Conservation (phyloP, 1,284 basidiomycete genomes). For the Rhodofomes roseus region DNA sequence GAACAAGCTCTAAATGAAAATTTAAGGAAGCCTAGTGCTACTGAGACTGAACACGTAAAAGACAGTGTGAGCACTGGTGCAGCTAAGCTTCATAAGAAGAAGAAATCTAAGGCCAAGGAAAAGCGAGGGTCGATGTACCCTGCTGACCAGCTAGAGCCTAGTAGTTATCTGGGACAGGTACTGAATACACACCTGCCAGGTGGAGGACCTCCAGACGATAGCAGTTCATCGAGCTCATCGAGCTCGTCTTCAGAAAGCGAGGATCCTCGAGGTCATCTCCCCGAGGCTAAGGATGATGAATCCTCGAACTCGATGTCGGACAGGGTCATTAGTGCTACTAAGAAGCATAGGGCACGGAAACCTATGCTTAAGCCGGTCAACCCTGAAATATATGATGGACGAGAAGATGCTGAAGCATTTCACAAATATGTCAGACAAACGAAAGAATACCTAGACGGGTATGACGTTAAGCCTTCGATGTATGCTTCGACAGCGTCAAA, state of each 20-base stretch:
- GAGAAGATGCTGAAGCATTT: conserved; percentile 2
- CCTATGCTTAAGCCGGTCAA: conserved; percentile 6
- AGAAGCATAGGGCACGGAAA: background rate
- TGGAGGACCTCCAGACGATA: background rate
- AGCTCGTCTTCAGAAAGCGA: no score
- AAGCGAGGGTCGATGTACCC: background rate
- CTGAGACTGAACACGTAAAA: no score
- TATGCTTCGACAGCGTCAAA: conserved; percentile 2
- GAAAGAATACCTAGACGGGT: conserved; percentile 3
- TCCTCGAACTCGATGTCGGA: no score
- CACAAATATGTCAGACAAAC: conserved; percentile 6
- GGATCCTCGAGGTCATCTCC: no score
- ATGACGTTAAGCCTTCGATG: background rate
- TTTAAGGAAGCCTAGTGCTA: no score
- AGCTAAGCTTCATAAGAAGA: background rate
- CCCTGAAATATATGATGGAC: conserved; percentile 3
- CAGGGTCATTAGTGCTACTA: no score
- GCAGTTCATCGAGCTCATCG: background rate
- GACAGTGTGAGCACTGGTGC: no score
- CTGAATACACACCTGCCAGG: no score
- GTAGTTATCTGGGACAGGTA: background rate
- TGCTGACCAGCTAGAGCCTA: background rate
- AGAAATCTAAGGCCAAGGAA: background rate
- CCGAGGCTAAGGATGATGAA: no score
- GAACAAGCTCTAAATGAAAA: no score